These are phyloP conservation scores for Ramichloridium luteum DNA, from an alignment of 2,329 filamentous ascomycete genomes.

Conservation along the genomic window DNA sequence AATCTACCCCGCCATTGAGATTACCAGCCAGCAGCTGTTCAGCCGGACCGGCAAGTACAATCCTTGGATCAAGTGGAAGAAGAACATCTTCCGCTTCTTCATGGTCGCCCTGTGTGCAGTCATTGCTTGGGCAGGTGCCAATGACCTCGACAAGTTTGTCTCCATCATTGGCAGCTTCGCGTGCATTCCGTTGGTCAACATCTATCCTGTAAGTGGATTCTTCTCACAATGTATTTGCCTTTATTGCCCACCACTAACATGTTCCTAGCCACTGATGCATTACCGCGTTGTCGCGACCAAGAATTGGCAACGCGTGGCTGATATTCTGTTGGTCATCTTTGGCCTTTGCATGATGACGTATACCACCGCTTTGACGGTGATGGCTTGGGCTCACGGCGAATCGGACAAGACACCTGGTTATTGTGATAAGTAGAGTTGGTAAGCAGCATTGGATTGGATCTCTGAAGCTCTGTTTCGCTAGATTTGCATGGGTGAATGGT, in stretches of 20 bases:
- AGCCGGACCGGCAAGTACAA: conserved; percentile 94
- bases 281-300: conserved; percentile 65
- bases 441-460: too few relatives aligned
- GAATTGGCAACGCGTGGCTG: conserved; percentile 53
- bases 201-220: conserved; percentile 73
- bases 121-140: conserved; percentile 85
- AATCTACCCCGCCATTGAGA: conserved; percentile 94
- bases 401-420: conserved; percentile 45
- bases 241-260: conserved; percentile 29
- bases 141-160: conserved; percentile 94
- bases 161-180: conserved; percentile 93
- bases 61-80: conserved; percentile 98
- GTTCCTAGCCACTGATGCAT: conserved; percentile 75
- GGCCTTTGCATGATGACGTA: conserved; percentile 83
- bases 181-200: conserved; percentile 91
- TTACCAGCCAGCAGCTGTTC: conserved; percentile 88
- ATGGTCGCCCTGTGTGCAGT: conserved; percentile 75
- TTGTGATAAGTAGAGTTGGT: too few relatives aligned
- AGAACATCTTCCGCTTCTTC: conserved; percentile 92
- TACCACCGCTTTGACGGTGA: conserved; percentile 73
- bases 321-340: conserved; percentile 67
- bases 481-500: too few relatives aligned
- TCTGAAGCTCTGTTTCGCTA: too few relatives aligned
- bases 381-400: conserved; percentile 64
- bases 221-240: conserved; percentile 1